A percentile compares a stretch with the other conserved stretches of the same genome.
Conservation (phyloP, 2,329 filamentous ascomycete genomes). For the Huntiella decipiens region DNA sequence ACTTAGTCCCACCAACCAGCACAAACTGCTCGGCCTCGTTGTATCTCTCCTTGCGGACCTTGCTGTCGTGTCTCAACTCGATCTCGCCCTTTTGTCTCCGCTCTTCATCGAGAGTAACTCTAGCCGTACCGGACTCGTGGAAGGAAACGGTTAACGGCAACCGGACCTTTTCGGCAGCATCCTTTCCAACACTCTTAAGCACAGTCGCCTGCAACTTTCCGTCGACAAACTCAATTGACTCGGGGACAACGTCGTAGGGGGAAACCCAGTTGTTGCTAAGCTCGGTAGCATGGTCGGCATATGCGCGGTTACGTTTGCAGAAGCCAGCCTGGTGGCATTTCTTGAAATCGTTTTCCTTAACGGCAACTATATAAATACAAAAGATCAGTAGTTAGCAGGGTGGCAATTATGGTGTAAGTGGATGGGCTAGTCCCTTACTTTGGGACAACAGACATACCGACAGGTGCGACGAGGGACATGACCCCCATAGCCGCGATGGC, state of each 20-base stretch:
- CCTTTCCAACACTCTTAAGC: conserved; percentile 53
- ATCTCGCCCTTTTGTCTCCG: conserved; percentile 77
- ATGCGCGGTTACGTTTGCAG: conserved; percentile 83
- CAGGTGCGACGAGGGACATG: conserved; percentile 8
- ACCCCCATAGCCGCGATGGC: conserved; percentile 7
- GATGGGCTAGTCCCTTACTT: neutral
- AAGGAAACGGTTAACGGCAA: conserved; percentile 77
- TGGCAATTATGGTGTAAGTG: neutral
- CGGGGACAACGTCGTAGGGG: conserved; percentile 58
- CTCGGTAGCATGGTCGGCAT: conserved; percentile 56
- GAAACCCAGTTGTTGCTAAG: conserved; percentile 52
- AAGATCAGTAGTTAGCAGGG: neutral
- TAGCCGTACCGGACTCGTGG: conserved; percentile 70
- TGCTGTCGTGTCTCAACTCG: conserved; percentile 66
- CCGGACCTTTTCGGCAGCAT: conserved; percentile 46
- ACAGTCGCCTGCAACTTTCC: conserved; percentile 64
- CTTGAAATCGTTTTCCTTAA: conserved; percentile 96
- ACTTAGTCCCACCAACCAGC: conserved; percentile 59
- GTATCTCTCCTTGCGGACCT: conserved; percentile 76
- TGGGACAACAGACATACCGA: conserved; percentile 6
- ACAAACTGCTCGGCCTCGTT: conserved; percentile 79
- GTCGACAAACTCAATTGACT: conserved; percentile 56
- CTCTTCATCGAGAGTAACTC: conserved; percentile 82
- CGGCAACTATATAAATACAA: conserved; percentile 36
- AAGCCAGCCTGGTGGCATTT: conserved; percentile 92